These are phyloP conservation scores for Aspergillus thermomutatus DNA, from an alignment of 2,329 filamentous ascomycete species.

Conservation along the genomic window DNA sequence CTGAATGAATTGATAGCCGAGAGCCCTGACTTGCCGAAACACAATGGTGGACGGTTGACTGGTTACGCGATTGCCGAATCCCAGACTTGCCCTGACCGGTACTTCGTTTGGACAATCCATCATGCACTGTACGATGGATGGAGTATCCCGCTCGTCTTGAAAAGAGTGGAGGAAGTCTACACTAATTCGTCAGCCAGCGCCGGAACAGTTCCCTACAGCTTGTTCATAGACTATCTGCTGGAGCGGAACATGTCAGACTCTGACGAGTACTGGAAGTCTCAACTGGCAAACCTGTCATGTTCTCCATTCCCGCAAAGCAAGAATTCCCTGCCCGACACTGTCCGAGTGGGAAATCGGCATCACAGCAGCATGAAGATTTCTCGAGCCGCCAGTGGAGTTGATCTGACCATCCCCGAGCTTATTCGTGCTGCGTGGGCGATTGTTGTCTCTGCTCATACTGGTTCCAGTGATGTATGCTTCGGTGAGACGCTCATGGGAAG, in stretches of 20 bases:
- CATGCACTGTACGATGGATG: conserved; percentile 54
- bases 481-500: conserved; percentile 54
- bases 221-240: conserved; percentile 31
- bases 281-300: conserved; percentile 25
- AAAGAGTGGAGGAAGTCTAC: conserved; percentile 37
- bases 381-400: conserved; percentile 14
- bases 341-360: conserved; percentile 24
- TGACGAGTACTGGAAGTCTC: conserved; percentile 32
- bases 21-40: conserved; percentile 24
- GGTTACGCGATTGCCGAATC: conserved; percentile 36
- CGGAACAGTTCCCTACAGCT: conserved; percentile 20
- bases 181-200: conserved; percentile 5
- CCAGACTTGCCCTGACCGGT: conserved; percentile 18
- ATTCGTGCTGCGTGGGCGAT: conserved; percentile 54
- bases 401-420: conserved; percentile 47
- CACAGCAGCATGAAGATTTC: conserved; percentile 21
- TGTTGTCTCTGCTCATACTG: conserved; percentile 48
- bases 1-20: conserved; percentile 26
- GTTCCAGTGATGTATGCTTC: conserved; percentile 49
- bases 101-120: conserved; percentile 51
- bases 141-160: conserved; percentile 38
- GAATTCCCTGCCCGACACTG: conserved; percentile 15
- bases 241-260: conserved; percentile 25
- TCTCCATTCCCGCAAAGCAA: conserved; percentile 29
- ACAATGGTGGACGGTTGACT: conserved; percentile 34